Percentiles rank a stretch among this genome's conserved stretches.
phyloP scores from a whole-genome alignment of 2,329 filamentous ascomycete genomes.

The Penicillium sclerotiorum region DNA sequence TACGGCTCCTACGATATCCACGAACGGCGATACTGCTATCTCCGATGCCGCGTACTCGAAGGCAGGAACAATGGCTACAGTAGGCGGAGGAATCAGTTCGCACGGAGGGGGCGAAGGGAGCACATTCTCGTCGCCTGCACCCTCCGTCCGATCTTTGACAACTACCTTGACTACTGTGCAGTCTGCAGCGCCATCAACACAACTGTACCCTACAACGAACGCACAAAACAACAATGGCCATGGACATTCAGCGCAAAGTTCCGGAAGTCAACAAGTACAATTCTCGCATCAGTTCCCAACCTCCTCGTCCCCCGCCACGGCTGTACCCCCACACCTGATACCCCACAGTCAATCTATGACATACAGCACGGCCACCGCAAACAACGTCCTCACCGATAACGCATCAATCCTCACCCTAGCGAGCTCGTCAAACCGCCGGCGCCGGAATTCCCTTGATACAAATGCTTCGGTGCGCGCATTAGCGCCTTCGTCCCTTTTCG shows the following conservation, averaged over 20 bases:
- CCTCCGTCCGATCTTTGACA: conserved; percentile 66
- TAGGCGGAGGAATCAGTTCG: conserved; percentile 65
- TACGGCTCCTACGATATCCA: conserved; percentile 77
- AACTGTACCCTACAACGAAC: conserved; percentile 41
- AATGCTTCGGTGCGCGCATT: conserved; percentile 68
- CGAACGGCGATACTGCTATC: conserved; percentile 73
- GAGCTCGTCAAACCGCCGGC: conserved; percentile 64
- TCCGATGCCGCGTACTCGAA: conserved; percentile 79
- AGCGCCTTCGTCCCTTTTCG: conserved; percentile 65
- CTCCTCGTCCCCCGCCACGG: conserved; percentile 55
- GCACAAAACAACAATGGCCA: conserved; percentile 35
- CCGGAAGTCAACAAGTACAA: conserved; percentile 48
- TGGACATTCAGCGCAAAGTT: conserved; percentile 40
- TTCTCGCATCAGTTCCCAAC: conserved; percentile 65
- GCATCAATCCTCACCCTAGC: conserved; percentile 67
- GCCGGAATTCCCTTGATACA: conserved; percentile 66
- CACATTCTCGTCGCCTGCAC: conserved; percentile 67
- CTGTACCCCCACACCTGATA: conserved; percentile 61
- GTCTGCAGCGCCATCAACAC: conserved; percentile 58
- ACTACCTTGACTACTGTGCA: conserved; percentile 69
- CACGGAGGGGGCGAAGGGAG: conserved; percentile 69
- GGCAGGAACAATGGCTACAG: conserved; percentile 70
- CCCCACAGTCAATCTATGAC: conserved; percentile 57
- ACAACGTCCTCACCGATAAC: conserved; percentile 66
- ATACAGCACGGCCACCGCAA: conserved; percentile 63